These are phyloP conservation scores for Silene vulgaris DNA, from an alignment of 179 eudicot genomes.

Conservation along the genomic window DNA sequence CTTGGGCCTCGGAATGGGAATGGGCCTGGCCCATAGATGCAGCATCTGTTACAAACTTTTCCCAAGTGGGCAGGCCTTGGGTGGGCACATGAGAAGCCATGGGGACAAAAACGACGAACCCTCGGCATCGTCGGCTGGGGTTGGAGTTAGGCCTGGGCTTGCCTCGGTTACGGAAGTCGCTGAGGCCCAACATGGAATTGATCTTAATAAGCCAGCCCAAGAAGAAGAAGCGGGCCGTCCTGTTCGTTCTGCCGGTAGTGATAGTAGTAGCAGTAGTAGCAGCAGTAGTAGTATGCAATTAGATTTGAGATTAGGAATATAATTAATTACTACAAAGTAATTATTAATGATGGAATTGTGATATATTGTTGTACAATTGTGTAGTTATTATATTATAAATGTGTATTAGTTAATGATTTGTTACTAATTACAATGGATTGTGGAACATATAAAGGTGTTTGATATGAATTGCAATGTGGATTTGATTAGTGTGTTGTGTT, in stretches of 20 bases:
- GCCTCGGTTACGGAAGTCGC: not conserved
- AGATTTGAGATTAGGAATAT: constrained; percentile 35
- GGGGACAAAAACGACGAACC: constrained; percentile 46
- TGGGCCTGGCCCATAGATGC: constrained; percentile 47
- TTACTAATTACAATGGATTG: not conserved
- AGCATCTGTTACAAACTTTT: constrained; percentile 58
- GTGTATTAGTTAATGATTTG: constrained; percentile 11
- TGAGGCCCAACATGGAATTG: constrained; percentile 22
- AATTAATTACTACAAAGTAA: not conserved
- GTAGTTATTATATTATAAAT: not conserved
- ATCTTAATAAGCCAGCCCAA: constrained; percentile 27
- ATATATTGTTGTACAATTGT: constrained; percentile 9
- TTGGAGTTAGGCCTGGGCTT: constrained; percentile 6
- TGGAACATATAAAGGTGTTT: not conserved
- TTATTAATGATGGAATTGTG: not conserved
- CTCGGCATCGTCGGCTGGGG: constrained; percentile 4
- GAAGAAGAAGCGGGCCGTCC: constrained; percentile 15
- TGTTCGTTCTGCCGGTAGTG: not conserved
- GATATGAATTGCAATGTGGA: not conserved
- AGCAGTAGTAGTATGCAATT: constrained; percentile 17
- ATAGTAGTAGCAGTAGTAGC: not conserved
- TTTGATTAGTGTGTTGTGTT: constrained; percentile 10
- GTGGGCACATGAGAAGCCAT: constrained; percentile 90
- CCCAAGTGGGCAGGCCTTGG: constrained; percentile 78
- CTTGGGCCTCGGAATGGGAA: not conserved